Base-by-base conservation (phyloP, 2,329 filamentous ascomycete genomes). In the Exophiala calicioides region DNA sequence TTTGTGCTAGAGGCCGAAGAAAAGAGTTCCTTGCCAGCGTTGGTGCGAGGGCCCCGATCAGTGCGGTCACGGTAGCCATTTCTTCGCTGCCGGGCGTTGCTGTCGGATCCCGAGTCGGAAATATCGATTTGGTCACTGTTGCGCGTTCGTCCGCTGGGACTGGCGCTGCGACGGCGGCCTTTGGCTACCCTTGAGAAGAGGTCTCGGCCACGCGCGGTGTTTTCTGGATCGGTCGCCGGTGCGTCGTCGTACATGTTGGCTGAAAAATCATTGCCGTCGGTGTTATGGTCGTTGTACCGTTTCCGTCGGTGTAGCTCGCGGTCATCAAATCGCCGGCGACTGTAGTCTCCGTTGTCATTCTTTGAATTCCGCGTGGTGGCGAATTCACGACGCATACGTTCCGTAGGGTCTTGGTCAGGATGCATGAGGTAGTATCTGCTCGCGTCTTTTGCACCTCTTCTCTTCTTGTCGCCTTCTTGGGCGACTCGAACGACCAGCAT, bases 381-480 rank as follows among this genome's bases (percentile, higher is more conserved):
- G 27, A 71, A 65, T 39, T 79, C 74, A 48, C 74, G 75, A 49
- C 83, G 78, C 53, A 82, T 73, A 41, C 81, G 79, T 69, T 88
- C 89, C 57, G 84, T 83, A 2, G 86, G 89, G 60, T 95, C 90
- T 63, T 90, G 82, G 59, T 95, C 88, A 1, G 91, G 91, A 59
- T 97, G 88, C 60, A 93, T 78, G 26, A 96, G 81, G 65, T 98
- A 98, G 71, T 94, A 97, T 9, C 88, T 80, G 68, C 91, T 97
- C 52, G 86, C 79, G 39, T 85, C 79, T 8, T 88, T 81, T 1
- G 93, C 91, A 30, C 88, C 85, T 32, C 75, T 79, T 60, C 82
- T 79, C 69, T 98, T 98, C 63, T 78, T 85, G 69, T 98, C 93
- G 16, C 81, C 77, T 19, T 77, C 74, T 4, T 90, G 78, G 1